Conservation (phyloP, 495 filamentous ascomycete species). For the Penicillium crystallinum region DNA sequence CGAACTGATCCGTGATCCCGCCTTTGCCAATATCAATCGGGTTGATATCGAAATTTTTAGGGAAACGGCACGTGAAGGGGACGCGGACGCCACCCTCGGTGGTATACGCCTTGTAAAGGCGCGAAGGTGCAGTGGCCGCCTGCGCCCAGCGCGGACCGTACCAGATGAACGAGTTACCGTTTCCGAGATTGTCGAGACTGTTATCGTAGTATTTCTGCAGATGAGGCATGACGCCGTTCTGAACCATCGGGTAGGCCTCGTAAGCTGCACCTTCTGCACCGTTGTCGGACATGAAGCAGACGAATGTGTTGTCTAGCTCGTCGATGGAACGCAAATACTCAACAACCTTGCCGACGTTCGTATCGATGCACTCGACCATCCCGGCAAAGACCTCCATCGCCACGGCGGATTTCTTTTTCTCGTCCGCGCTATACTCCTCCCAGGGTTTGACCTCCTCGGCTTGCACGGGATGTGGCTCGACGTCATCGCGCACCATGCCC, state of each 20-base stretch:
- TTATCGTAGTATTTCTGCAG: constrained; percentile 61
- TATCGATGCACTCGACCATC: constrained; percentile 60
- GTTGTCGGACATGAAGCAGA: constrained; percentile 62
- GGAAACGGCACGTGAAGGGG: constrained; percentile 52
- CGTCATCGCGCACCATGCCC: constrained; percentile 47
- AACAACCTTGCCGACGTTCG: constrained; percentile 55
- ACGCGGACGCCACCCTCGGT: constrained; percentile 58
- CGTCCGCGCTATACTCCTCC: constrained; percentile 45
- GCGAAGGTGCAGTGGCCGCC: constrained; percentile 58
- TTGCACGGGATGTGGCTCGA: constrained; percentile 49
- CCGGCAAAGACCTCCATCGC: constrained; percentile 60
- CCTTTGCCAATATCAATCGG: constrained; percentile 16
- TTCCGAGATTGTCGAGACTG: constrained; percentile 55
- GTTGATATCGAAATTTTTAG: constrained; percentile 23
- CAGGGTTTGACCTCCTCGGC: constrained; percentile 51
- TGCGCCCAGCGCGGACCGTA: constrained; percentile 62
- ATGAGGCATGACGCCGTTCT: constrained; percentile 47
- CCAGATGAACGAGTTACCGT: constrained; percentile 59
- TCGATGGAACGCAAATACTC: constrained; percentile 50
- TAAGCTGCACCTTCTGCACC: constrained; percentile 60
- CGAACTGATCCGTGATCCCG: constrained; percentile 51
- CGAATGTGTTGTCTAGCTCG: constrained; percentile 60
- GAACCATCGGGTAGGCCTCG: constrained; percentile 53
- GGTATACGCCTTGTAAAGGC: constrained; percentile 57
- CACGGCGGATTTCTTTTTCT: constrained; percentile 47